Conservation (phyloP, 352 stramenopile species). For the Phytophthora uliginosa region DNA sequence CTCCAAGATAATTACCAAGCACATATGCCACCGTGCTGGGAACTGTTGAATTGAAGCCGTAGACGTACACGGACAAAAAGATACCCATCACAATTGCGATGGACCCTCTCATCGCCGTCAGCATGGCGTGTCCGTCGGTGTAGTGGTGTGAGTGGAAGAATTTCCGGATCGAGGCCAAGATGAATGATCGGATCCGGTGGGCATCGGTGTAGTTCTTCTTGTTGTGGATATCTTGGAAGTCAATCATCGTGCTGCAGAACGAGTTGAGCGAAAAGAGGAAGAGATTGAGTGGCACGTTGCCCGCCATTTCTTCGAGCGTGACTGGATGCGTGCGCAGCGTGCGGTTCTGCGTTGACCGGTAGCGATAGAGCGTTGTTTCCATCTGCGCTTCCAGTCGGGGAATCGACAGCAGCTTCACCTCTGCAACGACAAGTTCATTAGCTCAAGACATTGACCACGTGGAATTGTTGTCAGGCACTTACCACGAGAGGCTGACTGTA, state of each 20-base stretch:
- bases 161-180: slow-evolving; percentile 45
- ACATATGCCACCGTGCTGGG: slow-evolving; percentile 71
- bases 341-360: slow-evolving; percentile 67
- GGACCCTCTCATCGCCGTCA: slow-evolving; percentile 67
- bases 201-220: slow-evolving; percentile 60
- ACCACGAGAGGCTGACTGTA: slow-evolving; percentile 60
- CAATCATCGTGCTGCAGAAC: slow-evolving; percentile 80
- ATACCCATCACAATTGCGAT: slow-evolving; percentile 72
- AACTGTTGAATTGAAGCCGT: slow-evolving; percentile 70
- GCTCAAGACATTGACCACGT: slow-evolving; percentile 3
- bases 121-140: slow-evolving; percentile 44
- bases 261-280: slow-evolving; percentile 87
- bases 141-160: slow-evolving; percentile 69
- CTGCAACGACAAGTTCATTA: slow-evolving; percentile 20
- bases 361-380: slow-evolving; percentile 71
- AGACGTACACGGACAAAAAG: slow-evolving; percentile 81
- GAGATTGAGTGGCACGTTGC: slow-evolving; percentile 81
- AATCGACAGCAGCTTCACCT: slow-evolving; percentile 63
- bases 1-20: slow-evolving; percentile 78
- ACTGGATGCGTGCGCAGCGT: slow-evolving; percentile 60
- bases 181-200: slow-evolving; percentile 62
- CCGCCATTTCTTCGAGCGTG: slow-evolving; percentile 69
- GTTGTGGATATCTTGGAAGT: slow-evolving; percentile 75
- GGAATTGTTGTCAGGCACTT: slow-evolving; percentile 15
- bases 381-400: slow-evolving; percentile 67